phyloP scores from a whole-genome alignment of 805 yeast species.

The Wickerhamiella cacticola region DNA sequence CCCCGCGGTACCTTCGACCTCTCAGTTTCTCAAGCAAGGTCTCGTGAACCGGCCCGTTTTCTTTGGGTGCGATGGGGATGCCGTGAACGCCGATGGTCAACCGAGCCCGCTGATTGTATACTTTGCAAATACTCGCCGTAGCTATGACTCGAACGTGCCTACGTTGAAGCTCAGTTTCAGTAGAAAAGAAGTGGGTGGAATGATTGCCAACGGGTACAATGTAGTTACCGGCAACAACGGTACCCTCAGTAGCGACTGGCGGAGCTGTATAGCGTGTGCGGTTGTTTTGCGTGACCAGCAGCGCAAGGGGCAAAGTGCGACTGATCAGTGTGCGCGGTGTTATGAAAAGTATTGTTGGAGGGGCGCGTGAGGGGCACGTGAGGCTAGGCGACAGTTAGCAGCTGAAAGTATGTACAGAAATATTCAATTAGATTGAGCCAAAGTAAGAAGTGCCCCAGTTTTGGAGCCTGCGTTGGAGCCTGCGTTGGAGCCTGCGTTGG shows the following conservation, averaged over 20 bases:
- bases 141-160: constrained; percentile 48
- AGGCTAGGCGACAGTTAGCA: too few species aligned
- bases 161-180: constrained; percentile 52
- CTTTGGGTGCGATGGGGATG: constrained; percentile 58
- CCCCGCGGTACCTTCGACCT: constrained; percentile 58
- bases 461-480: too few species aligned
- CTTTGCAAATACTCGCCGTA: constrained; percentile 52
- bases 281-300: constrained; percentile 62
- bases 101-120: constrained; percentile 54
- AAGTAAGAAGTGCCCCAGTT: too few species aligned
- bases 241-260: constrained; percentile 51
- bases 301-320: constrained; percentile 42
- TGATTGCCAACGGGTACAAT: constrained; percentile 62
- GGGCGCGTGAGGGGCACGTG: too few species aligned
- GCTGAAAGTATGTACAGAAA: too few species aligned
- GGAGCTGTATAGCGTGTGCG: constrained; percentile 66
- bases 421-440: too few species aligned
- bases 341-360: constrained; percentile 59
- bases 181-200: constrained; percentile 40
- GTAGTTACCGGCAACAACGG: constrained; percentile 47
- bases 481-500: too few species aligned
- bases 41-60: constrained; percentile 54
- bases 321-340: constrained; percentile 55
- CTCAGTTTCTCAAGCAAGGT: constrained; percentile 41
- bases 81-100: constrained; percentile 40